phyloP scores from a whole-genome alignment of 805 yeast species.

The Myxozyma geophila region DNA sequence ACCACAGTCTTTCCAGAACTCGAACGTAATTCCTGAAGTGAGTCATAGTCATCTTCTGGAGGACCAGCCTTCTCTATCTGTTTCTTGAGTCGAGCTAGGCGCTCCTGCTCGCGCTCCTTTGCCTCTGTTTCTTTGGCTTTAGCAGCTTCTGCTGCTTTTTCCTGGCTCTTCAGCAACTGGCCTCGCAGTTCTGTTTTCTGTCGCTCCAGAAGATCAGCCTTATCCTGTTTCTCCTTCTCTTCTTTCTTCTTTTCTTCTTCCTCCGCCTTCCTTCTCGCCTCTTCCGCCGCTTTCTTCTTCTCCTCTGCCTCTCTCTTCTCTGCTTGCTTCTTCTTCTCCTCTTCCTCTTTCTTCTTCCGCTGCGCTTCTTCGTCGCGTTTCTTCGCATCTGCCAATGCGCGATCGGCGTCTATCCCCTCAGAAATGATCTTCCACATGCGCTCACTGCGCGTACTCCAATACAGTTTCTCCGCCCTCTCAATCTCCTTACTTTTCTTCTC shows the following conservation, averaged over 20 bases:
- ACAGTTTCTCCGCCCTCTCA: slow-evolving; percentile 2
- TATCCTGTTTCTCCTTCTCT: slow-evolving; percentile 39
- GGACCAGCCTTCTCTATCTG: background rate
- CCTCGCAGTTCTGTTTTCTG: slow-evolving; percentile 21
- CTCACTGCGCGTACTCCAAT: slow-evolving; percentile 10
- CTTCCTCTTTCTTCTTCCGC: slow-evolving; percentile 14
- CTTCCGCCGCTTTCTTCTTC: slow-evolving; percentile 39
- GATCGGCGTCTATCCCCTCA: slow-evolving; percentile 17
- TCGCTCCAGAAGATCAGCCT: slow-evolving; percentile 39
- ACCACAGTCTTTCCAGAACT: background rate
- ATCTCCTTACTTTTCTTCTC: background rate
- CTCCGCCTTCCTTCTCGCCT: slow-evolving; percentile 38
- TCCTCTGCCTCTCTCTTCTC: slow-evolving; percentile 33
- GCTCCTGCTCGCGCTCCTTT: background rate
- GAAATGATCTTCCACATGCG: slow-evolving; percentile 22
- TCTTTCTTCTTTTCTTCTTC: slow-evolving; percentile 38
- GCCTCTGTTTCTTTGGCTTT: background rate
- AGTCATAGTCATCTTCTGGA: background rate
- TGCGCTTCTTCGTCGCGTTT: slow-evolving; percentile 36
- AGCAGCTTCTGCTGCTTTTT: no score
- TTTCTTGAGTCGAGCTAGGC: background rate
- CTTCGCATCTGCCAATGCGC: slow-evolving; percentile 7
- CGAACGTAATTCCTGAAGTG: background rate
- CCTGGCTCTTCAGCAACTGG: no score
- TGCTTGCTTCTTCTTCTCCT: slow-evolving; percentile 32